These are phyloP conservation scores for Pelargonium australe DNA, from an alignment of 441 rosid genomes.

Conservation along the genomic window DNA sequence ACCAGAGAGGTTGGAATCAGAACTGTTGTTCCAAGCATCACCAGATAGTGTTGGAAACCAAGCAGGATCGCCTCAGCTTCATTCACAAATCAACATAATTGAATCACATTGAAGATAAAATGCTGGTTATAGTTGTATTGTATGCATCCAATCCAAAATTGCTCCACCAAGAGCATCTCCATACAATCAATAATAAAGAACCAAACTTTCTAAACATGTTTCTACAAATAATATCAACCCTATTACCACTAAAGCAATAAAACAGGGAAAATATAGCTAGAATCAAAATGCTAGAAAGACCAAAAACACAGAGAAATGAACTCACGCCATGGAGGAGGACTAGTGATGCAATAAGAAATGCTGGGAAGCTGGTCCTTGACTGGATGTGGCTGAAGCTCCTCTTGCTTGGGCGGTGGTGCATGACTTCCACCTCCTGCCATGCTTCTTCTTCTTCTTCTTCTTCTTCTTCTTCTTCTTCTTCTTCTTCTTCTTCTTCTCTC, in stretches of 20 bases:
- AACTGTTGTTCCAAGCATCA: constrained; percentile 96
- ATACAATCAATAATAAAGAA: neutral
- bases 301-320: neutral
- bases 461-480: constrained; percentile 25
- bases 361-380: constrained; percentile 81
- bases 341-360: constrained; percentile 73
- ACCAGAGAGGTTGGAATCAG: constrained; percentile 86
- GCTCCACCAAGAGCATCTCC: too few species aligned
- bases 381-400: constrained; percentile 83
- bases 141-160: too few species aligned
- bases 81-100: constrained; percentile 7
- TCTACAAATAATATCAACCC: neutral
- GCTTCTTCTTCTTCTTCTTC: constrained; percentile 15
- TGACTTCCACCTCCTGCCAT: constrained; percentile 66
- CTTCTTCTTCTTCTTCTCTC: constrained; percentile 17
- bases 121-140: too few species aligned
- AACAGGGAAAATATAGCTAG: neutral
- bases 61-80: constrained; percentile 89
- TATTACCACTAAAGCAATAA: neutral
- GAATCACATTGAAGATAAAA: too few species aligned
- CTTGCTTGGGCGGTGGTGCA: constrained; percentile 43
- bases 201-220: neutral
- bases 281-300: too few species aligned
- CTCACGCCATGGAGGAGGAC: constrained; percentile 97
- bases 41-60: constrained; percentile 94